Base-by-base conservation (phyloP, 192 early-diverging fungal species). In the Umbelopsis sp. region DNA sequence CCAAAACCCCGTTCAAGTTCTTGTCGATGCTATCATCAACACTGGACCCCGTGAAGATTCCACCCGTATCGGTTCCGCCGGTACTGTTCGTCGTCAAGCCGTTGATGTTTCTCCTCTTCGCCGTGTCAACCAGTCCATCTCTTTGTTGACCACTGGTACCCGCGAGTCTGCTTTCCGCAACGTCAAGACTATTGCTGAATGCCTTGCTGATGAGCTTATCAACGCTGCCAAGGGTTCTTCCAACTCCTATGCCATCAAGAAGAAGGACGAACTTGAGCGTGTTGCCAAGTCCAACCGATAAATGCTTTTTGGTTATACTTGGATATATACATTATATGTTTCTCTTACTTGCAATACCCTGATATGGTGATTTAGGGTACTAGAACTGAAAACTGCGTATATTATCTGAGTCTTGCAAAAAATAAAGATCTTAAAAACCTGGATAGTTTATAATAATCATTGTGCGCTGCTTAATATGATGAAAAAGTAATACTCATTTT, bases 221-320 rank as follows among this genome's bases (percentile, higher is more conserved):
- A 98, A 99, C 88, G 97, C 96, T 73, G 91, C 92, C 78, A 93
- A 84, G 72, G 96, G 97, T 71, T 97, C 95, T 66, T 95, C 97
- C 83, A 99, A 99, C 91, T 97, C 95, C 73, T 99, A 99, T 83
- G 97, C 96, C 77, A 99, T 98, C 92, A 99, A 98, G 91, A 98
- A 97, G 95, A 99, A 99, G 93, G 97, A 97, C 84, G 96, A 97
- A 81, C 84, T 96, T 67, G 94, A 87, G 84, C 93, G 93, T 92
- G 91, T 93, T 79, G 91, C 91, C 79, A 93, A 91, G 78, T 85
- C 55, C 55, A 61, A 61, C 55, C 55, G 55, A 61, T 61, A 61
- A 61, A 61, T 61, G 55, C 55, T 35, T 61, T 61, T 61, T 61
- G 55, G 55, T 61, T 61, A 20, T 49, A 49, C 48, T 49, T 49